phyloP scores from a whole-genome alignment of 2,329 filamentous ascomycete species.

The Pyricularia sp. region DNA sequence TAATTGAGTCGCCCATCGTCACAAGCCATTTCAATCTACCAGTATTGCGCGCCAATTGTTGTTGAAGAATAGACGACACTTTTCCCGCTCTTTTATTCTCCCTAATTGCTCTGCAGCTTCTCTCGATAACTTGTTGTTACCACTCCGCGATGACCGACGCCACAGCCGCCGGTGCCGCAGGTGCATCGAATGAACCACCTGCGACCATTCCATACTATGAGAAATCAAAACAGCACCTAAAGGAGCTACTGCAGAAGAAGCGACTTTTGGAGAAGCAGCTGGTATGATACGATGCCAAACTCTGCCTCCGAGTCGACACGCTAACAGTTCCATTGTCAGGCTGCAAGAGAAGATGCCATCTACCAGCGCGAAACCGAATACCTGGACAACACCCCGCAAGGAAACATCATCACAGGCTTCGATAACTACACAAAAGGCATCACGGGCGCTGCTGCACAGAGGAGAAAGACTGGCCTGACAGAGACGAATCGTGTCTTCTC shows the following conservation, averaged over 20 bases:
- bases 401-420: slow-evolving; percentile 96
- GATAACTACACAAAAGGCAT: slow-evolving; percentile 95
- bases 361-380: slow-evolving; percentile 77
- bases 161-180: slow-evolving; percentile 10
- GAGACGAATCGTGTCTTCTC: slow-evolving; percentile 71
- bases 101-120: not conserved
- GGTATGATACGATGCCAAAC: slow-evolving; percentile 10
- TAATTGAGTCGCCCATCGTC: not conserved
- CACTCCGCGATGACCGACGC: slow-evolving; percentile 4
- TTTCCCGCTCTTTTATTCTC: not conserved
- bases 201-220: slow-evolving; percentile 58
- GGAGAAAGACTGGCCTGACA: slow-evolving; percentile 54
- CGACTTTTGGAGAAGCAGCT: slow-evolving; percentile 35
- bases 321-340: not conserved
- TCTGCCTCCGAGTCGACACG: slow-evolving; percentile 10
- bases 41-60: not conserved
- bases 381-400: slow-evolving; percentile 77
- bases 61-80: not conserved
- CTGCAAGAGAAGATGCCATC: slow-evolving; percentile 63
- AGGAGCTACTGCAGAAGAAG: slow-evolving; percentile 58
- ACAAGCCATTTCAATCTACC: not conserved
- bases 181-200: slow-evolving; percentile 28
- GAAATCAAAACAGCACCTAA: slow-evolving; percentile 57
- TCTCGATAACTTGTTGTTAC: not conserved
- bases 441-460: slow-evolving; percentile 50